Percentiles rank a stretch among this genome's conserved stretches.
Conservation (phyloP, 2,329 filamentous ascomycete genomes). For the Fusarium beomiforme region DNA sequence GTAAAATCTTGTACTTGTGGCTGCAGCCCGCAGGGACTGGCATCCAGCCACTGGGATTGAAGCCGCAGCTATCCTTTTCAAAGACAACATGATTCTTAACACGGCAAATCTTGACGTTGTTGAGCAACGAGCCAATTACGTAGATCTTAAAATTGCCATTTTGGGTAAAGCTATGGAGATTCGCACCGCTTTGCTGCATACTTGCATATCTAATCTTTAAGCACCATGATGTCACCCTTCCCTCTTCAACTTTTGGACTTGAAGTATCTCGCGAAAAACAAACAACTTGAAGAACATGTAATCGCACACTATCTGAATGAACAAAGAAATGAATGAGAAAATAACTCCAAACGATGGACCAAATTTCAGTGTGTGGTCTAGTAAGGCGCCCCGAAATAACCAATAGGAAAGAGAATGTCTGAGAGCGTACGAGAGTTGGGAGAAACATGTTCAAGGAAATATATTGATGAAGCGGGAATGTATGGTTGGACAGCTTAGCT, state of each 20-base stretch:
- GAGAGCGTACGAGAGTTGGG: not conserved
- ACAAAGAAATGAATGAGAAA: not conserved
- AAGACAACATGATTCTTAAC: conserved; percentile 31
- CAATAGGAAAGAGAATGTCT: not conserved
- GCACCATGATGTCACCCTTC: conserved; percentile 33
- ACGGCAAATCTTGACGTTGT: conserved; percentile 7
- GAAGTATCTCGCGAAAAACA: not conserved
- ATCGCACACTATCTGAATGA: not conserved
- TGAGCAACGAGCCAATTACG: conserved; percentile 27
- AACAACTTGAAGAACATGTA: not conserved
- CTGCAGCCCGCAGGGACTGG: not conserved
- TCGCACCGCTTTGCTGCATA: conserved; percentile 35
- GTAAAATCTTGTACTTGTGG: conserved; percentile 28
- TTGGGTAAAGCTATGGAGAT: conserved; percentile 22
- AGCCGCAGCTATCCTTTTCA: conserved; percentile 18
- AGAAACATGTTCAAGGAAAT: conserved; percentile 7
- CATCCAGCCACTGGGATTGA: not conserved
- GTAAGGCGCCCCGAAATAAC: not conserved
- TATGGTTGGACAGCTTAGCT: conserved; percentile 43
- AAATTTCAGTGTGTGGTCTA: not conserved
- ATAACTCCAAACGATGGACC: not conserved
- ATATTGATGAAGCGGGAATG: not conserved
- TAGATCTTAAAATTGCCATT: conserved; percentile 36
- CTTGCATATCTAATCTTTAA: conserved; percentile 34
- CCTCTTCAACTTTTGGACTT: conserved; percentile 6